A percentile compares a stretch with the other conserved stretches of the same genome.
Conservation (phyloP, 106 monocot species). For the Acanthochlamys bracteata region DNA sequence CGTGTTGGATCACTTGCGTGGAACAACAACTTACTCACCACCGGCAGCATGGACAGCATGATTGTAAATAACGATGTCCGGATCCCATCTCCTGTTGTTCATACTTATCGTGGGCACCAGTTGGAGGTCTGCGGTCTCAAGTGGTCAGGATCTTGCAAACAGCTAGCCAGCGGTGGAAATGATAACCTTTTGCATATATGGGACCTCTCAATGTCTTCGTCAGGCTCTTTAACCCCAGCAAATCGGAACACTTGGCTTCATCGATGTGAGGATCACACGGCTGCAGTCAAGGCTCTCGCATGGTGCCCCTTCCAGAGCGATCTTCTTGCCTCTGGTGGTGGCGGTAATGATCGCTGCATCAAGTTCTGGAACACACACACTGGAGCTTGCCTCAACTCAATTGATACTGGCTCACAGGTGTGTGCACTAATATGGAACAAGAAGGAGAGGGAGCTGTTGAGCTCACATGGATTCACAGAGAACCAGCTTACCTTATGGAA, state of each 20-base stretch:
- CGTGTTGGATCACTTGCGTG: constrained; percentile 51
- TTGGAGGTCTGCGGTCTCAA: constrained; percentile 55
- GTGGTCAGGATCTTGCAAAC: constrained; percentile 50
- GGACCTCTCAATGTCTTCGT: constrained; percentile 34
- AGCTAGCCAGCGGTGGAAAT: constrained; percentile 52
- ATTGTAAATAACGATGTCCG: constrained; percentile 64
- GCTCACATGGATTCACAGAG: constrained; percentile 59
- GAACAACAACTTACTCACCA: constrained; percentile 56
- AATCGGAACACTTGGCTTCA: constrained; percentile 33
- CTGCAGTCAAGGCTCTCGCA: constrained; percentile 52
- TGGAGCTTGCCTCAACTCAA: constrained; percentile 41
- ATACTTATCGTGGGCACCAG: constrained; percentile 35
- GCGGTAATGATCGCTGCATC: constrained; percentile 38
- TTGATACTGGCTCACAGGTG: constrained; percentile 48
- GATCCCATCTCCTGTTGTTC: constrained; percentile 20
- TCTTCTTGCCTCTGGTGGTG: constrained; percentile 51
- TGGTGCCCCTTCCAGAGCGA: constrained; percentile 67
- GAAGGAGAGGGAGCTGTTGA: constrained; percentile 54
- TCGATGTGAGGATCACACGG: constrained; percentile 35
- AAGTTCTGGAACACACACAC: constrained; percentile 64
- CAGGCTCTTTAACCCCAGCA: constrained; percentile 6
- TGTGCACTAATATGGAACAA: constrained; percentile 60
- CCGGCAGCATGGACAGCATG: constrained; percentile 45
- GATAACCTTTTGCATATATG: constrained; percentile 59
- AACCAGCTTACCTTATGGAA: constrained; percentile 37